Evolutionary conservation across 139 green algal genomes (phyloP), one percentile per base, ranked within the genome.

Genomic region (Nannochloris sp.): DNA sequence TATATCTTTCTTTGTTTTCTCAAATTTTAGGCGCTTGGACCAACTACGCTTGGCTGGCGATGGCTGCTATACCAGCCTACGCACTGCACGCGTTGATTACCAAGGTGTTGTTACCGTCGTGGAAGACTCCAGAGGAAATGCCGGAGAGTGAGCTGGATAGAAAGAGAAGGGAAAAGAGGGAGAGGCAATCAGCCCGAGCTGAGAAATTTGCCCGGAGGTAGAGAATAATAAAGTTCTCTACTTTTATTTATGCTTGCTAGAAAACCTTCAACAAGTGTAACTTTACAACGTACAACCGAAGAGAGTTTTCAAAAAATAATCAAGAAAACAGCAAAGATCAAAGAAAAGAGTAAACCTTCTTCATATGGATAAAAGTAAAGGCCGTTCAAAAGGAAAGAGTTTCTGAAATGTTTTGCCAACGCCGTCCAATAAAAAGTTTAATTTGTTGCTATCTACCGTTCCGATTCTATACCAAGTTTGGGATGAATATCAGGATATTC

Each of bases 1-100:
- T 90, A 10, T 93, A 91, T 58, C 69, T 92, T n/a, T 67, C 71
- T 7, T 36, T 67, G 8, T 81, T 90, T 31, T 70, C 87, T 24
- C 85, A 89, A 48, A 35, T 83, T 4, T 19, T 57, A 34, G 66
- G 74, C 4, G 51, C 54, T 36, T 60, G 82, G 29, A 70, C 38
- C 14, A 80, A 77, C 48, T 78, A 77, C 19, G 89, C 85, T 65
- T 86, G 72, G 54, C 30, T 69, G 3, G 30, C 60, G 2, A 79
- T 81, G 31, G 33, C 84, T 19, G 12, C 71, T 39, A 38, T 83
- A 14, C 76, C 76, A 3, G 37, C 19, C 3, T 83, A 72, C 31
- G 69, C 45, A 6, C 2, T 62, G 1, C 74, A 70, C 25, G 23
- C 51, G 2, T n/a, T 72, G 6, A 60, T 51, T 42, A 37, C 44